phyloP scores from a whole-genome alignment of 1,139 yeast species.

The Geotrichum aggregatum region DNA sequence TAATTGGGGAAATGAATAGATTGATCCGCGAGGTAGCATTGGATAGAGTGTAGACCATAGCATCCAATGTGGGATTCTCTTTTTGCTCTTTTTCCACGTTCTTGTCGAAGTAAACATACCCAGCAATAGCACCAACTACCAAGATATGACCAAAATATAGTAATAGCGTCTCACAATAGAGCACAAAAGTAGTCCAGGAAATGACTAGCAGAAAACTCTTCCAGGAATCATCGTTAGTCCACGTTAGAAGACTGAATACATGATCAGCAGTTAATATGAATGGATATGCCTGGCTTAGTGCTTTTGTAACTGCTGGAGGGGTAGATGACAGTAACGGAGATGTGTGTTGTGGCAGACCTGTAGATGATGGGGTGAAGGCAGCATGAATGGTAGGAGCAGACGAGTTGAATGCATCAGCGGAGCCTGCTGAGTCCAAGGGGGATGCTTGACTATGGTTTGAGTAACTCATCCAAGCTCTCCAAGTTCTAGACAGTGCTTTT shows the following conservation, averaged over 20 bases:
- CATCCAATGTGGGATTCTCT: conserved; percentile 77
- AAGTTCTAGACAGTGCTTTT: background rate
- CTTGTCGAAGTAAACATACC: conserved; percentile 53
- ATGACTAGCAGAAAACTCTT: conserved; percentile 61
- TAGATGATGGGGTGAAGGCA: conserved; percentile 35
- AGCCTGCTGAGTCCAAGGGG: conserved; percentile 3
- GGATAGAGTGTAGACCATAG: conserved; percentile 76
- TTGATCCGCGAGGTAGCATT: conserved; percentile 74
- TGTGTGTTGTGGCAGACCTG: conserved; percentile 37
- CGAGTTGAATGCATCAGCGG: background rate
- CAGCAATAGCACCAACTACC: conserved; percentile 61
- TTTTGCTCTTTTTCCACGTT: conserved; percentile 47
- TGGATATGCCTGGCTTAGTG: conserved; percentile 78
- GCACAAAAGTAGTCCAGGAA: conserved; percentile 53
- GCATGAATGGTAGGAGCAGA: conserved; percentile 27
- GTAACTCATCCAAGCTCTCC: background rate
- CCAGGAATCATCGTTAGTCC: conserved; percentile 90
- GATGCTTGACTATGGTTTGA: conserved; percentile 1
- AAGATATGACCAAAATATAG: conserved; percentile 78
- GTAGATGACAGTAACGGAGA: conserved; percentile 48
- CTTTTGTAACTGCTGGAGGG: conserved; percentile 86
- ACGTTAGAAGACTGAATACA: conserved; percentile 66
- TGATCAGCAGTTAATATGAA: conserved; percentile 70
- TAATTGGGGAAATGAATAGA: conserved; percentile 69
- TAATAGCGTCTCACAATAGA: conserved; percentile 69